Evolutionary conservation across 495 filamentous ascomycete species (phyloP).

Genomic region (Tuber aestivum): DNA sequence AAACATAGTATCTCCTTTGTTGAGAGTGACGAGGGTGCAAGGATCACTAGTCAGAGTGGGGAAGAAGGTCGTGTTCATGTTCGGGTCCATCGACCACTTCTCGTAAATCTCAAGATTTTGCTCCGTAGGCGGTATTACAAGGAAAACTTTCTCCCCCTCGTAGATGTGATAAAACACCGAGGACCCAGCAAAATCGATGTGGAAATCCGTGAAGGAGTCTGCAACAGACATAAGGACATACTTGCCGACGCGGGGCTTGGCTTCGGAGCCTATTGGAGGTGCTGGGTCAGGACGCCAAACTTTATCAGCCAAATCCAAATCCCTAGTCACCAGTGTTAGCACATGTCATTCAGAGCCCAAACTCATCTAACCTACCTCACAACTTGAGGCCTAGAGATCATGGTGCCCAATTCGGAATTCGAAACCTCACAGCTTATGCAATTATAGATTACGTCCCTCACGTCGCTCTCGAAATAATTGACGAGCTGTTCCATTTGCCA

Average conservation of each 20-base stretch:
- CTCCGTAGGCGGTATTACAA: conserved; percentile 70
- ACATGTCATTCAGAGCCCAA: conserved; percentile 36
- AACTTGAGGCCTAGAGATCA: conserved; percentile 63
- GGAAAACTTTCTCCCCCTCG: conserved; percentile 70
- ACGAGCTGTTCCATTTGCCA: conserved; percentile 71
- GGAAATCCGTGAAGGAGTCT: conserved; percentile 74
- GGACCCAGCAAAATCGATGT: conserved; percentile 74
- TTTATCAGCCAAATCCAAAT: conserved; percentile 59
- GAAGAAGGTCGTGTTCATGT: conserved; percentile 58
- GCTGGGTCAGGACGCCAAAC: conserved; percentile 63
- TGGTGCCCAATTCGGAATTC: conserved; percentile 57
- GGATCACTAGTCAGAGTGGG: conserved; percentile 53
- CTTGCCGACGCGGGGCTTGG: conserved; percentile 46
- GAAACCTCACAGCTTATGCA: conserved; percentile 75
- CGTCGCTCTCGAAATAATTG: conserved; percentile 66
- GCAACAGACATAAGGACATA: conserved; percentile 65
- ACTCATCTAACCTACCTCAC: conserved; percentile 51
- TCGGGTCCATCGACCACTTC: conserved; percentile 67
- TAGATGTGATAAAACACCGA: conserved; percentile 74
- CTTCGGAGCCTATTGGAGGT: conserved; percentile 51
- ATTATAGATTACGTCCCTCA: conserved; percentile 61
- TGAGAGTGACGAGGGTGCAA: conserved; percentile 66
- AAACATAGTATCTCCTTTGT: conserved; percentile 69
- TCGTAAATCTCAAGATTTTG: conserved; percentile 72
- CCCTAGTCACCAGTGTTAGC: conserved; percentile 3